These are phyloP conservation scores for Cupressus sempervirens DNA, from an alignment of 75 land plant species.

Conservation along the genomic window DNA sequence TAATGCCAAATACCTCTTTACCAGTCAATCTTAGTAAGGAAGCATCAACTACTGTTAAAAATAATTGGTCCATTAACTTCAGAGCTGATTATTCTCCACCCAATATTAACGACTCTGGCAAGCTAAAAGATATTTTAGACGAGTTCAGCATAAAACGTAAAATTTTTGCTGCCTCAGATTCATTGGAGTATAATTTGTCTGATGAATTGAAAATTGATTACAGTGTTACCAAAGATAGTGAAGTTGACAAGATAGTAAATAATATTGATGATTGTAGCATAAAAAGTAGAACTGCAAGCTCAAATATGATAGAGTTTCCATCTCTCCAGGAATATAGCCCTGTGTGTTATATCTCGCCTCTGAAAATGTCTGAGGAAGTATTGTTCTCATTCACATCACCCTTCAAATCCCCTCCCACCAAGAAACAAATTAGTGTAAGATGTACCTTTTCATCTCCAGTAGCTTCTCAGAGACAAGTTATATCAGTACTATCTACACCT, in stretches of 20 bases:
- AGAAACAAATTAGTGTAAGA: not conserved
- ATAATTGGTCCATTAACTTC: conserved; percentile 9
- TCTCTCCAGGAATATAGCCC: conserved; percentile 9
- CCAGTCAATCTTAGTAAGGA: not conserved
- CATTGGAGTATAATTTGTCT: not conserved
- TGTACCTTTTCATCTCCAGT: not conserved
- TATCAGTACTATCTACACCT: not conserved
- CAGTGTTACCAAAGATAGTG: not conserved
- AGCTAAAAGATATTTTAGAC: not conserved
- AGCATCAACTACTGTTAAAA: not conserved
- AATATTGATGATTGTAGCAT: conserved; percentile 3
- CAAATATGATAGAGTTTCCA: conserved; percentile 1
- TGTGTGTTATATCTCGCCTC: conserved; percentile 6
- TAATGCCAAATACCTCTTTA: not conserved
- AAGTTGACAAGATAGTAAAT: not conserved
- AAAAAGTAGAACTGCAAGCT: not conserved
- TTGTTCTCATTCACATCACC: not conserved
- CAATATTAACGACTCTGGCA: not conserved
- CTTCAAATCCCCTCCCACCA: not conserved
- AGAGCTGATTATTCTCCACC: not conserved
- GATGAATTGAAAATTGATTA: not conserved
- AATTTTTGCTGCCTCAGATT: not conserved
- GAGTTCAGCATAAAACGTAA: not conserved
- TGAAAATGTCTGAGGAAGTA: not conserved
- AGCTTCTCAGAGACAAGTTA: not conserved